Conservation (phyloP, 768 basidiomycete species). For the Suillus cothurnatus region DNA sequence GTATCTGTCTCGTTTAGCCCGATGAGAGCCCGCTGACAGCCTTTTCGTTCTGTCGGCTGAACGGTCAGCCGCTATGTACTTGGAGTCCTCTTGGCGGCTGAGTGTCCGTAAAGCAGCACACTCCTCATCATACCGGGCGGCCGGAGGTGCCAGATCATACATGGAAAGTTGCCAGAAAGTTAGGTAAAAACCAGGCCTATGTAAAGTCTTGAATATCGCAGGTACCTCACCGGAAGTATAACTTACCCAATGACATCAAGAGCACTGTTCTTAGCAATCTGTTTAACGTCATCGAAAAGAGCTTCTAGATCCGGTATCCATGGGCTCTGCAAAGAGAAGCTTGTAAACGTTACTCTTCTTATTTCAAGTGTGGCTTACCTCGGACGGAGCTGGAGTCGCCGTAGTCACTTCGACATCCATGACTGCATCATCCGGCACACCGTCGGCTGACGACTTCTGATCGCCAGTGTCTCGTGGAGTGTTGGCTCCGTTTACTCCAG, state of each 20-base stretch:
- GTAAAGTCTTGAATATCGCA: constrained; percentile 13
- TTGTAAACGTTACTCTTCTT: constrained; percentile 1
- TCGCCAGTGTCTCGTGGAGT: constrained; percentile 29
- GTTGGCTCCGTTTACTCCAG: constrained; percentile 33
- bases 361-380: constrained; percentile 35
- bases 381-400: constrained; percentile 32
- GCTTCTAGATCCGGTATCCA: constrained; percentile 79
- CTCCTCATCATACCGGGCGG: constrained; percentile 78
- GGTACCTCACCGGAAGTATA: constrained; percentile 8
- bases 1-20: constrained; percentile 65
- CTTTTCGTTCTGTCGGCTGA: constrained; percentile 67
- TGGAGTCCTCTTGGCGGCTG: constrained; percentile 69
- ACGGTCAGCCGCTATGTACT: constrained; percentile 66
- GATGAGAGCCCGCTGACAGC: constrained; percentile 56
- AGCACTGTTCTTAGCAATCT: constrained; percentile 66
- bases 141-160: constrained; percentile 84
- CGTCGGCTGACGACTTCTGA: constrained; percentile 30
- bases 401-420: constrained; percentile 55
- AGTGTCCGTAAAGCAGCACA: constrained; percentile 58
- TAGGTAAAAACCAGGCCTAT: constrained; percentile 91
- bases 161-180: constrained; percentile 97
- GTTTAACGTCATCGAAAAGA: constrained; percentile 76
- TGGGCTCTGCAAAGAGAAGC: constrained; percentile 49
- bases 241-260: constrained; percentile 74
- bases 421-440: constrained; percentile 43